Evolutionary conservation across 306 rosid genomes (phyloP), one percentile per base, ranked within the genome.

Genomic region (Elaeagnus macrophylla): DNA sequence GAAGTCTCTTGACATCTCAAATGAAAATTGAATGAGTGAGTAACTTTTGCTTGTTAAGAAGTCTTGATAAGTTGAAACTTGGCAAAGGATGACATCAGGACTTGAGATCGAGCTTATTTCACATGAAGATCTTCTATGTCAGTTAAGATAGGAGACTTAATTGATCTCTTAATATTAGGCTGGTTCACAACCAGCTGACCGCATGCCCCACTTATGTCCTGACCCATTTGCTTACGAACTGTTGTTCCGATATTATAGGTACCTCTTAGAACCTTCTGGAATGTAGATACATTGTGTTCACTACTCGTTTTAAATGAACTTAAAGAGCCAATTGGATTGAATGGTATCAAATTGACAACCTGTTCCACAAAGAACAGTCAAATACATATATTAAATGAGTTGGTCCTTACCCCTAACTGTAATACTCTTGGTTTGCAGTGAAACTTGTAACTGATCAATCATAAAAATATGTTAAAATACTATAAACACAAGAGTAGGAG

Each of bases 201-300:
- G 57, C 97, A 91, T n/a, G 97, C 97, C 59, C 97, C 97, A 46
- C 96, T 87, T 53, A 91, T 91, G 65, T 91, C 96, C 69, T 84
- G 79, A 51, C 99, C 99, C 99, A 91, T 91, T 75, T 91, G 74
- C 77, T 84, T 91, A 37, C 94, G 89, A 39, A 91, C 62, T 5
- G 94, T 91, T 20, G 99, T 87, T 44, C 96, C 87, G 62, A 91
- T 80, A 64, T 73, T 63, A 67, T 87, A 87, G 11, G 75, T 66
- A 44, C 99, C 96, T 47, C 99, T 67, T 6, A 91, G 72, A 69
- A 82, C 79, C 68, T 91, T 66, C 79, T 91, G 99, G 77, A 91
- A 91, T 8, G 32, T 56, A 6, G 72, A 75, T 32, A 84, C 95
- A 67, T 75, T 79, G 78, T 84, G 54, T 79, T 78, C 87, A 16